Conservation (phyloP, 108 stramenopile genomes). For the Cyclotella sp. region DNA sequence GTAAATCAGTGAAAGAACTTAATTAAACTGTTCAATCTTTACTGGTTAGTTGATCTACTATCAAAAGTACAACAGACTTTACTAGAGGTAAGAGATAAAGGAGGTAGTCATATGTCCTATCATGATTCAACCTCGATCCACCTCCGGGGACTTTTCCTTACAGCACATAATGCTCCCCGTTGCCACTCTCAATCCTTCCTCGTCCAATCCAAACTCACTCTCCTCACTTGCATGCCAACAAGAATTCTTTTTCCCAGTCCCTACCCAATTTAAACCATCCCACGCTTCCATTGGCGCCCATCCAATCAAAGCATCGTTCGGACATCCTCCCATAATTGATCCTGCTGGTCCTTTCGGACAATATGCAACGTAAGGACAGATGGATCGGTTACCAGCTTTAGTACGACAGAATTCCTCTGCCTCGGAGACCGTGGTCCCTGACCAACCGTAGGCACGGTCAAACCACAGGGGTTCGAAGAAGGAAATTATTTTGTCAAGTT, state of each 20-base stretch:
- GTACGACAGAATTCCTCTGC: conserved; percentile 14
- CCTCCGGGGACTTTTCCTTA: background rate
- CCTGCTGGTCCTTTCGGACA: conserved; percentile 14
- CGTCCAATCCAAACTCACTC: conserved; percentile 8
- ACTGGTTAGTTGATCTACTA: background rate
- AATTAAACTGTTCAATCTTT: background rate
- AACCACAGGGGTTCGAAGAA: conserved; percentile 19
- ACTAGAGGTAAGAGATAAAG: background rate
- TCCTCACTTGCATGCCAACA: conserved; percentile 1
- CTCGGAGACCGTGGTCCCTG: conserved; percentile 5
- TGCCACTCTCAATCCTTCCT: background rate
- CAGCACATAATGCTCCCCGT: conserved; percentile 15
- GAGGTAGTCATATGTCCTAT: background rate
- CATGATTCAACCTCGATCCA: background rate
- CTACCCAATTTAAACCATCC: conserved; percentile 16
- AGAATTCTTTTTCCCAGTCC: conserved; percentile 1
- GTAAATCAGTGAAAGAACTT: background rate
- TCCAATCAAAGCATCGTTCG: background rate
- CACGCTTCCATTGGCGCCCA: conserved; percentile 2
- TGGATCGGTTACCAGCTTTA: conserved; percentile 15
- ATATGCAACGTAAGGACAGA: conserved; percentile 13
- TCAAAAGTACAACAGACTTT: background rate
- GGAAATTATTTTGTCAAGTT: background rate
- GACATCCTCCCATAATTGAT: background rate
- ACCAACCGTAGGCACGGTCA: conserved; percentile 9